Percentiles rank a stretch among this genome's conserved stretches.
Conservation (phyloP, 164 flowering plant genomes). For the Aristolochia contorta region DNA sequence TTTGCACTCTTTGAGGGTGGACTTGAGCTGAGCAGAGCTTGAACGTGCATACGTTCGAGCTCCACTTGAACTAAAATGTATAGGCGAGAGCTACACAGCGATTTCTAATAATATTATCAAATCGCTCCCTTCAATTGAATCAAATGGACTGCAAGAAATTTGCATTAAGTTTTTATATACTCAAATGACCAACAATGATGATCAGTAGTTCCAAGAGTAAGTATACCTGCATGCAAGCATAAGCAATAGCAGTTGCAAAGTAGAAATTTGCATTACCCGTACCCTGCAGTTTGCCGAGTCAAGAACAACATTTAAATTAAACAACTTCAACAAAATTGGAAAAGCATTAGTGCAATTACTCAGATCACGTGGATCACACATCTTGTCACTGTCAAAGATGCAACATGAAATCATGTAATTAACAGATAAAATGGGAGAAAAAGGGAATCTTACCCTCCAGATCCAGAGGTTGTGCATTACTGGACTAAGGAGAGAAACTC, state of each 20-base stretch:
- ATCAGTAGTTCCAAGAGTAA: not conserved
- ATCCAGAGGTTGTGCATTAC: conserved; percentile 99
- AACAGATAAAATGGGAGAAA: not conserved
- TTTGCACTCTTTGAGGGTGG: too few relatives aligned
- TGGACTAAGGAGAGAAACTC: conserved; percentile 85
- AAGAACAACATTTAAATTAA: not conserved
- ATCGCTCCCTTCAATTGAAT: too few relatives aligned
- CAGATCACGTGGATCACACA: not conserved
- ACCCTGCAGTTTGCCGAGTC: conserved; percentile 47
- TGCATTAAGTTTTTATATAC: not conserved
- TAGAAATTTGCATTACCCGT: conserved; percentile 98
- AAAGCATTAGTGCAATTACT: not conserved
- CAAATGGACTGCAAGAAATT: too few relatives aligned
- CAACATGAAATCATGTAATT: not conserved
- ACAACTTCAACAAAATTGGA: not conserved
- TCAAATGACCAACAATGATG: not conserved
- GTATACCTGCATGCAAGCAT: conserved; percentile 86
- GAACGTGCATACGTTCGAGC: too few relatives aligned
- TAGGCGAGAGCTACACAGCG: too few relatives aligned
- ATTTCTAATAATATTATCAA: too few relatives aligned
- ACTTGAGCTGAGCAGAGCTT: too few relatives aligned
- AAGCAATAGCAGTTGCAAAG: conserved; percentile 84
- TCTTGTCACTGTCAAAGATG: not conserved
- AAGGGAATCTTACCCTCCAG: conserved; percentile 65
- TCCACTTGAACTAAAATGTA: too few relatives aligned